These are phyloP conservation scores for Beauveria medogensis DNA, from an alignment of 2,329 filamentous ascomycete genomes.

Conservation along the genomic window DNA sequence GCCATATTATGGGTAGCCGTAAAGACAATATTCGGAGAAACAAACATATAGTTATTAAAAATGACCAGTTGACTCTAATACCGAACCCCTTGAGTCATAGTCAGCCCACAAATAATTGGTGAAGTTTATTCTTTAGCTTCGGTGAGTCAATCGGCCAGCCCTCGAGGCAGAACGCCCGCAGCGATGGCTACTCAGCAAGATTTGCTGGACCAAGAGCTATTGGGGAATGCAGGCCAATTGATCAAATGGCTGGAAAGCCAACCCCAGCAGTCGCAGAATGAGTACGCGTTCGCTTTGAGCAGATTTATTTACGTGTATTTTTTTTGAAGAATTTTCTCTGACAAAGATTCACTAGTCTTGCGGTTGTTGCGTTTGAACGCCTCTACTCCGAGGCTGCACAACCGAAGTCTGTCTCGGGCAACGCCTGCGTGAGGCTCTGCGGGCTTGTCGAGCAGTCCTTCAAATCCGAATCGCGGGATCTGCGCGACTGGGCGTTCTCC, in stretches of 20 bases:
- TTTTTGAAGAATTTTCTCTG: neutral
- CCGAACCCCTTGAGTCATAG: neutral
- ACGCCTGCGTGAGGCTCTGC: conserved; percentile 50
- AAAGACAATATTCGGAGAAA: neutral
- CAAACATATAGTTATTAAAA: neutral
- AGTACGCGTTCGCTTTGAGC: conserved; percentile 22
- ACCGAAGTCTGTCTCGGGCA: conserved; percentile 47
- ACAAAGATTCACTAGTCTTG: conserved; percentile 15
- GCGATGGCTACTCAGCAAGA: conserved; percentile 16
- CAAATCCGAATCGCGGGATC: conserved; percentile 35
- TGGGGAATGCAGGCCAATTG: conserved; percentile 29
- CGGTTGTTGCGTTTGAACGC: conserved; percentile 36
- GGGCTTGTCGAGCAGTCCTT: conserved; percentile 54
- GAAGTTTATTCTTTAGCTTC: neutral
- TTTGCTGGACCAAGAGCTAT: conserved; percentile 18
- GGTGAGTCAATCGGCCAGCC: neutral
- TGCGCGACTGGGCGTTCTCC: conserved; percentile 45
- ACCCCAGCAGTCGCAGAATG: conserved; percentile 23
- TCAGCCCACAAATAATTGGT: neutral
- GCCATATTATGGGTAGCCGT: neutral
- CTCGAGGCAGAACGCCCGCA: neutral
- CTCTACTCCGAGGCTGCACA: conserved; percentile 42
- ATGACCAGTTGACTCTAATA: neutral
- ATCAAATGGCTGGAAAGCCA: conserved; percentile 37
- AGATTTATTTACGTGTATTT: neutral